Evolutionary conservation across 768 basidiomycete genomes (phyloP).

Genomic region (Leccinum arenicola): DNA sequence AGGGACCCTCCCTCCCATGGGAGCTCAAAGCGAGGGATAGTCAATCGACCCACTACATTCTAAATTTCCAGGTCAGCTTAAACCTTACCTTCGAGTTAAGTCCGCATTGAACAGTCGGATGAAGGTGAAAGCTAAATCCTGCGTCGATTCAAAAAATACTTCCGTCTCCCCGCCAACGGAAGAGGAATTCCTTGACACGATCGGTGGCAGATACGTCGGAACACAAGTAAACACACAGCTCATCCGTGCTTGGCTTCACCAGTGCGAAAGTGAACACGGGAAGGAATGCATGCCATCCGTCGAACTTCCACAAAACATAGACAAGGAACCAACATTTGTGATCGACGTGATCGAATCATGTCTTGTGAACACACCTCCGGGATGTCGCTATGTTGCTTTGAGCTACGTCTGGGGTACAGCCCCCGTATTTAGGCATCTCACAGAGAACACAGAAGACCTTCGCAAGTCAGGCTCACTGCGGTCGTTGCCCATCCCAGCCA

Average conservation of each 20-base stretch:
- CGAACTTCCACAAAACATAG: background rate
- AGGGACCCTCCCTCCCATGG: constrained; percentile 13
- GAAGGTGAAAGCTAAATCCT: constrained; percentile 8
- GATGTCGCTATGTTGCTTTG: constrained; percentile 24
- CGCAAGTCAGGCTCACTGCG: constrained; percentile 3
- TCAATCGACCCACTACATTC: background rate
- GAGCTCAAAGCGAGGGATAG: background rate
- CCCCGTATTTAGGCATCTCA: constrained; percentile 11
- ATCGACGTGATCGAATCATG: constrained; percentile 16
- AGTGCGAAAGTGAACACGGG: constrained; percentile 14
- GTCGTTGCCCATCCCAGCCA: constrained; percentile 14
- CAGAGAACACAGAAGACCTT: constrained; percentile 4
- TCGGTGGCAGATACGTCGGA: constrained; percentile 15
- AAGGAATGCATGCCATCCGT: constrained; percentile 2
- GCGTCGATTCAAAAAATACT: background rate
- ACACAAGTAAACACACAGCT: constrained; percentile 7
- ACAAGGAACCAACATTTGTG: constrained; percentile 12
- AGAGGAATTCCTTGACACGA: background rate
- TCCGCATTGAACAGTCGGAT: background rate
- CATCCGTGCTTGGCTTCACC: constrained; percentile 14
- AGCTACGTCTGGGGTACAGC: constrained; percentile 24
- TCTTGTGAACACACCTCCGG: constrained; percentile 11
- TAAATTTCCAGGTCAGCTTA: constrained; percentile 10
- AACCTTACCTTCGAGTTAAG: background rate
- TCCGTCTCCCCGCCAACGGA: background rate